These are phyloP conservation scores for Colletotrichum spinosum DNA, from an alignment of 2,329 filamentous ascomycete species.

Conservation along the genomic window DNA sequence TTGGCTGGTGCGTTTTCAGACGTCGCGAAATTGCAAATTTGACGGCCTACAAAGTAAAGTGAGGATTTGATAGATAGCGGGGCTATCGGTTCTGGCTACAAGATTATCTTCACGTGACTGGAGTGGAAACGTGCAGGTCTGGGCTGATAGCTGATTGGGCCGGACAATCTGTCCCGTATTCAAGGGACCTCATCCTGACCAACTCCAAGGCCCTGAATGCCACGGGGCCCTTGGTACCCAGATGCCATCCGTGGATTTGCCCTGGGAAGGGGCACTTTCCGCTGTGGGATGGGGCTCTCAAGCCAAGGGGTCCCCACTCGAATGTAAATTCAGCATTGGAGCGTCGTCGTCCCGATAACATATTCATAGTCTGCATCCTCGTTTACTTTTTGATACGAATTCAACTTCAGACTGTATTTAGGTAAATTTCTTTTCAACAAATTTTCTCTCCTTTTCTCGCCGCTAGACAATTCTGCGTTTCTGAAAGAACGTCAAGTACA, in stretches of 20 bases:
- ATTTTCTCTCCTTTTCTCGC: no score
- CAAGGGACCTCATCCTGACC: constrained; percentile 30
- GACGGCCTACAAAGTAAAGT: background rate
- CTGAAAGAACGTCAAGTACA: no score
- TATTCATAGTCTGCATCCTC: constrained; percentile 2
- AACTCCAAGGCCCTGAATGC: constrained; percentile 15
- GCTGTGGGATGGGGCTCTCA: constrained; percentile 14
- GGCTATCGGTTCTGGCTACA: background rate
- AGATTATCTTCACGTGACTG: constrained; percentile 14
- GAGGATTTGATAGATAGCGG: background rate
- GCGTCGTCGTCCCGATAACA: constrained; percentile 17
- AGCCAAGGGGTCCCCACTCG: constrained; percentile 6
- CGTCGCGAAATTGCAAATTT: constrained; percentile 1
- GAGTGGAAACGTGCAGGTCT: background rate
- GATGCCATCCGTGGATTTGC: no score
- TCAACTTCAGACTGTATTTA: background rate
- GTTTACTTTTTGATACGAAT: constrained; percentile 1
- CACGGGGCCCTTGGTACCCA: constrained; percentile 4
- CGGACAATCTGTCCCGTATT: constrained; percentile 31
- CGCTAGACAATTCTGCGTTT: no score
- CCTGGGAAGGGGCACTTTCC: no score
- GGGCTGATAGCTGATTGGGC: constrained; percentile 20
- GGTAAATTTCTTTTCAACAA: no score
- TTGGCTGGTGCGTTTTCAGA: background rate
- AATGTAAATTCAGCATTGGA: constrained; percentile 14